A percentile compares a stretch with the other conserved stretches of the same genome.
Conservation (phyloP, 768 basidiomycete species). For the Russula brevipes region DNA sequence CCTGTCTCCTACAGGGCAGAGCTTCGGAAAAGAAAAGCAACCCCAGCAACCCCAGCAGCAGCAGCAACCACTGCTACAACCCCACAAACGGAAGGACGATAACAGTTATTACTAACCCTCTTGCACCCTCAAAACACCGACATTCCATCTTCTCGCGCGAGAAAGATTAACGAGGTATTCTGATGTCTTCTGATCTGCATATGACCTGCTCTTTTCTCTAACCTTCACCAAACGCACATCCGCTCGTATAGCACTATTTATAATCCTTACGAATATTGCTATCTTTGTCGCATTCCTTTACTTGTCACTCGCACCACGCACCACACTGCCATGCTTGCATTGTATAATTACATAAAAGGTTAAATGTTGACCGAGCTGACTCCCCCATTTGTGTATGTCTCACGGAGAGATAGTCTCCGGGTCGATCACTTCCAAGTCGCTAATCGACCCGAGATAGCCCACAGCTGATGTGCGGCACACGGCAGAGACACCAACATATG, state of each 20-base stretch:
- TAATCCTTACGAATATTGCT: slow-evolving; percentile 16
- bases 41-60: not conserved
- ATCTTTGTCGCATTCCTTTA: slow-evolving; percentile 6
- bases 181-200: slow-evolving; percentile 9
- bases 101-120: slow-evolving; percentile 8
- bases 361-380: not conserved
- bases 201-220: not conserved
- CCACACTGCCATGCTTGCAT: slow-evolving; percentile 3
- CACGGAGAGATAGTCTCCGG: slow-evolving; percentile 3
- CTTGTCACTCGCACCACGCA: slow-evolving; percentile 9
- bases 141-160: not conserved
- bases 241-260: slow-evolving; percentile 21
- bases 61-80: not conserved
- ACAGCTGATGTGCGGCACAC: not conserved
- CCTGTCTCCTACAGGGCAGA: not conserved
- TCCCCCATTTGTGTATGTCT: slow-evolving; percentile 8
- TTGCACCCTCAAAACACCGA: not conserved
- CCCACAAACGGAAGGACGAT: slow-evolving; percentile 6
- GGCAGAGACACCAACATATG: not conserved
- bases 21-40: not conserved
- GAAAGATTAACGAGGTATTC: slow-evolving; percentile 3
- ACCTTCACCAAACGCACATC: slow-evolving; percentile 19
- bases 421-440: slow-evolving; percentile 9
- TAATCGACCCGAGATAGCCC: not conserved
- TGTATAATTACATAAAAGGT: slow-evolving; percentile 16